Base-by-base conservation (phyloP, 2,329 filamentous ascomycete genomes). In the Talaromyces sp. region DNA sequence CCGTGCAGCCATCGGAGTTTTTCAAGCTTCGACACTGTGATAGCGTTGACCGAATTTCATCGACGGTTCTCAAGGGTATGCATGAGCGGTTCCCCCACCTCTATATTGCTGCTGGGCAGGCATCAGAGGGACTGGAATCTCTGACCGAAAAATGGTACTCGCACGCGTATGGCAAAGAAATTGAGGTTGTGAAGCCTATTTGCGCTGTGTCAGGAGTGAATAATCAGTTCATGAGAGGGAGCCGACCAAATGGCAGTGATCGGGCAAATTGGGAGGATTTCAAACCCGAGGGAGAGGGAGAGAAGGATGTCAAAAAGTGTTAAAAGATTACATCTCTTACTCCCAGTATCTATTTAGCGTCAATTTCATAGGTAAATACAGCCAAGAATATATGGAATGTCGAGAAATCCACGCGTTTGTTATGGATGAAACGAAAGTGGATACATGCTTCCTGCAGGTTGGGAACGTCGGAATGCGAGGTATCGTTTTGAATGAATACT, bases 11-110 rank as follows among this genome's bases (percentile, higher is more conserved):
- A 1, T 66, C 72, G 0, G 78, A 81, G 1, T 86, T 87, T 62
- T 80, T 85, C 24, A 70, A 75, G 5, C 65, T 88, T 47, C 71
- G 82, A 3, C 84, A 87, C 61, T 77, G 80, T 43, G 81, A 87
- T 63, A 86, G 83, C 56, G 85, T 88, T 1, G 85, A 88, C 51
- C 82, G 85, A 41, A 85, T 87, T 33, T 85, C 84, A 0, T 82
- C 80, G 41, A 79, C 81, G 1, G 84, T 83, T 7, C 66, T 88
- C 57, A 77, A 76, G 51, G 77, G 77, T 24, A 80, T 86, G 81
- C 75, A 78, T 49, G 65, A 70, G 35, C 74, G 75, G 7, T 81
- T 80, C 61, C 82, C 82, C 0, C 77, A 82, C 22, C 68, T 86
- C n/a, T 84, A 85, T 54, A 71, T 74, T 24, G 20, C 55, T 3